These are phyloP conservation scores for Trichoderma asperelloides DNA, from an alignment of 495 filamentous ascomycete species.

Conservation along the genomic window DNA sequence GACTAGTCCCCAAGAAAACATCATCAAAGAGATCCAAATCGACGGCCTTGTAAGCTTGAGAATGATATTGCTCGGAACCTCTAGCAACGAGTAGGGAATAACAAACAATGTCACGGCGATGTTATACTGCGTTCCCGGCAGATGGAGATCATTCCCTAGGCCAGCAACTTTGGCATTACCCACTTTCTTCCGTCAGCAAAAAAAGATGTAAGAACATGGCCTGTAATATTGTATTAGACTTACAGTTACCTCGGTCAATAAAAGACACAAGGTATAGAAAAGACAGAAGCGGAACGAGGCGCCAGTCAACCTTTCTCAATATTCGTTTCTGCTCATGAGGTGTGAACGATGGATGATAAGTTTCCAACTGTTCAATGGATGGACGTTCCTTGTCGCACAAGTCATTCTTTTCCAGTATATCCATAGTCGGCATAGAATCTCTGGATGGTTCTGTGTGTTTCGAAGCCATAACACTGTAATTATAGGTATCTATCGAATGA, in stretches of 20 bases:
- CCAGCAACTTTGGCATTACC: slow-evolving; percentile 51
- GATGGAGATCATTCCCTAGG: slow-evolving; percentile 51
- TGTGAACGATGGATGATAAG: background rate
- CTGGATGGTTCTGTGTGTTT: background rate
- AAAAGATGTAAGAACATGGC: background rate
- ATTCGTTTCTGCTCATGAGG: background rate
- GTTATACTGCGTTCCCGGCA: slow-evolving; percentile 60
- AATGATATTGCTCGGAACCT: slow-evolving; percentile 86
- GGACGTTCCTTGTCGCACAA: background rate
- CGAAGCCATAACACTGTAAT: background rate
- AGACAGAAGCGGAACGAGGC: background rate
- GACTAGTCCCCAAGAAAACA: slow-evolving; percentile 74
- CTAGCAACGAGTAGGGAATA: slow-evolving; percentile 78
- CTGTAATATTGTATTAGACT: background rate
- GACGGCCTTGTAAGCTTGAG: slow-evolving; percentile 74
- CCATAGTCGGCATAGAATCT: background rate
- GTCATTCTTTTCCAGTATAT: background rate
- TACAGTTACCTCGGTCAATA: background rate
- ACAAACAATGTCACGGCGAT: slow-evolving; percentile 83
- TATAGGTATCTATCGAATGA: background rate
- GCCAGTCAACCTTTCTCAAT: slow-evolving; percentile 14
- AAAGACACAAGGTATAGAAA: background rate
- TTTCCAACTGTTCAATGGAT: background rate
- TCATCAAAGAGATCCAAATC: slow-evolving; percentile 73
- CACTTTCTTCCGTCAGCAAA: background rate